phyloP scores from a whole-genome alignment of 2,329 filamentous ascomycete genomes.

The Cladophialophora chaetospira region DNA sequence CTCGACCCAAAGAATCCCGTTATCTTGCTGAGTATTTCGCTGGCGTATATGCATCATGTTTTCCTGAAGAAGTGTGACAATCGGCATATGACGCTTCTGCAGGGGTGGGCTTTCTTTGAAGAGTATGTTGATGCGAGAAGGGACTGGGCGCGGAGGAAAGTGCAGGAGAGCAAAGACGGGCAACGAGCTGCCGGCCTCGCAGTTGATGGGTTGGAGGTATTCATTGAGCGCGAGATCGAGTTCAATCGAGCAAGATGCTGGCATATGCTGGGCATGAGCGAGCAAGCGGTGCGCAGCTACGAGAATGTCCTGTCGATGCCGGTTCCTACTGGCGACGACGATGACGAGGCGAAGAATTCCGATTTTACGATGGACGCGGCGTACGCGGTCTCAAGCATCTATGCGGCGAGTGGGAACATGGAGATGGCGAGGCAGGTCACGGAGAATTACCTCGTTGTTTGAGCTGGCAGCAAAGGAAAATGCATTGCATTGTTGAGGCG shows the following conservation, averaged over 20 bases:
- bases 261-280: conserved; percentile 71
- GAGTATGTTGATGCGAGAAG: conserved; percentile 67
- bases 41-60: conserved; percentile 84
- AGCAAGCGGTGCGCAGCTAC: conserved; percentile 75
- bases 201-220: conserved; percentile 6
- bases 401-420: conserved; percentile 64
- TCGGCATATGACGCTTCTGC: conserved; percentile 80
- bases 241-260: conserved; percentile 79
- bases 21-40: conserved; percentile 77
- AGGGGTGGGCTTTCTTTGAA: conserved; percentile 79
- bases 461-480: neutral
- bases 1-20: conserved; percentile 51
- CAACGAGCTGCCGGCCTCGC: neutral
- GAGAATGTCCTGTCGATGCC: conserved; percentile 54
- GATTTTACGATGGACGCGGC: conserved; percentile 71
- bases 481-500: neutral
- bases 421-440: conserved; percentile 63
- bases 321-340: conserved; percentile 6
- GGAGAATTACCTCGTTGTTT: conserved; percentile 60
- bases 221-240: conserved; percentile 63
- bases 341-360: conserved; percentile 42
- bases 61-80: conserved; percentile 90
- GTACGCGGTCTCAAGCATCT: conserved; percentile 71
- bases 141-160: conserved; percentile 8
- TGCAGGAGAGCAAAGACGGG: neutral